Evolutionary conservation across 2,329 filamentous ascomycete genomes (phyloP), one percentile per base, ranked within the genome.

Genomic region (Aspergillus sojae): DNA sequence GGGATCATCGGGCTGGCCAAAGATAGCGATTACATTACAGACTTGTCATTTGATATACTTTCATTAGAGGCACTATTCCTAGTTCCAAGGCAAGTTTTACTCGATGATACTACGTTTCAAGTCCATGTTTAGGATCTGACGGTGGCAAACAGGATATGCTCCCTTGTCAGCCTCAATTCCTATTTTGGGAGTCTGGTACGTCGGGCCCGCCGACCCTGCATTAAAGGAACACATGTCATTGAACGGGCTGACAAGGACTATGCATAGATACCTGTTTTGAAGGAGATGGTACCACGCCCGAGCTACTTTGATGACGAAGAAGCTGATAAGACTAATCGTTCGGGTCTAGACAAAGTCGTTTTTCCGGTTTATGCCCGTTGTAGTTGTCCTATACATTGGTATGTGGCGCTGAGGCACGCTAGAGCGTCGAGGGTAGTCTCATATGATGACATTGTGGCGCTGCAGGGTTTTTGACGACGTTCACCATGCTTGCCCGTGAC

Each of bases 21-120:
- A 58, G 76, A 86, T 26, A 87, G 89, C 67, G 77, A 81, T 11
- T 78, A 83, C 19, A 85, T 92, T n/a, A 90, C 90, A 54, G 90
- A 95, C 64, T 83, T 90, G 3, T 89, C 93, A 0, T 97, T 97
- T 75, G 92, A 97, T 72, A 89, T 97, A n/a, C 82, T 97, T 26
- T 90, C 93, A 0, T 83, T 97, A 16, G 92, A 97, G 77, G 94
- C 93, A 0, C 84, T 97, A 11, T 94, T 97, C 75, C 89, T 97
- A 78, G 91, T 97, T 23, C 94, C 94, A 48, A 83, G 88, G 81
- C 83, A 71, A 69, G 75, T 60, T 45, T 53, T 28, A 58, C 28
- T 26, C 61, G 28, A 30, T 59, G 54, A 57, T 36, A 57, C 53
- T 48, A 62, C 39, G 48, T 32, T 56, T 36, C 26, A 48, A 32